A percentile compares a stretch with the other conserved stretches of the same genome.
Evolutionary conservation across 1,284 basidiomycete genomes (phyloP).

Genomic region (Ceraceosorus guamensis): DNA sequence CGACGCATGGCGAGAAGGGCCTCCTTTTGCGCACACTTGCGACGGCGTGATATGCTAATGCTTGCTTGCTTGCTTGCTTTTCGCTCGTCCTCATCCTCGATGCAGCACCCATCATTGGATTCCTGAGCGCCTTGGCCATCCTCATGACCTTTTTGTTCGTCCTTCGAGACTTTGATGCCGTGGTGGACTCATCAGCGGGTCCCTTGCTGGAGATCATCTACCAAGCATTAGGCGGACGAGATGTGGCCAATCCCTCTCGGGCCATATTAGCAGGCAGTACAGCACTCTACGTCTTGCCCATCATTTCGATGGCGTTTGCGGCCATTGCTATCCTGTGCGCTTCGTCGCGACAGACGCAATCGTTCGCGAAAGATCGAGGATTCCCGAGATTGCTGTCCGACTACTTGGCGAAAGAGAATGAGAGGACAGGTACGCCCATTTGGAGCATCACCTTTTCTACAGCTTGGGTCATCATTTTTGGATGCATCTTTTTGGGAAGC

Average conservation of each 20-base stretch:
- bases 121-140: constrained; percentile 58
- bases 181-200: constrained; percentile 58
- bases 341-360: constrained; percentile 62
- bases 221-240: constrained; percentile 54
- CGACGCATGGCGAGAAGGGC: too few species aligned
- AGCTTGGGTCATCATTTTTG: constrained; percentile 41
- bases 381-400: constrained; percentile 59
- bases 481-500: constrained; percentile 52
- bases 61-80: too few species aligned
- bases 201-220: constrained; percentile 64
- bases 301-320: constrained; percentile 49
- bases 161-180: constrained; percentile 56
- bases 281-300: constrained; percentile 50
- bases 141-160: constrained; percentile 65
- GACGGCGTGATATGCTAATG: too few species aligned
- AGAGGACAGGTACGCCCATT: constrained; percentile 42
- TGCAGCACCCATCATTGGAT: constrained; percentile 63
- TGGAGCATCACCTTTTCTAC: constrained; percentile 58
- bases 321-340: constrained; percentile 49
- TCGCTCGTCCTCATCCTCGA: too few species aligned
- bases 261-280: too few species aligned
- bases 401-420: constrained; percentile 55
- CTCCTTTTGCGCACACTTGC: too few species aligned
- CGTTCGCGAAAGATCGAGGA: constrained; percentile 64
- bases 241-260: constrained; percentile 54